Percentiles rank a stretch among this genome's conserved stretches.
Conservation (phyloP, 306 rosid species). For the Rosa rugosa region DNA sequence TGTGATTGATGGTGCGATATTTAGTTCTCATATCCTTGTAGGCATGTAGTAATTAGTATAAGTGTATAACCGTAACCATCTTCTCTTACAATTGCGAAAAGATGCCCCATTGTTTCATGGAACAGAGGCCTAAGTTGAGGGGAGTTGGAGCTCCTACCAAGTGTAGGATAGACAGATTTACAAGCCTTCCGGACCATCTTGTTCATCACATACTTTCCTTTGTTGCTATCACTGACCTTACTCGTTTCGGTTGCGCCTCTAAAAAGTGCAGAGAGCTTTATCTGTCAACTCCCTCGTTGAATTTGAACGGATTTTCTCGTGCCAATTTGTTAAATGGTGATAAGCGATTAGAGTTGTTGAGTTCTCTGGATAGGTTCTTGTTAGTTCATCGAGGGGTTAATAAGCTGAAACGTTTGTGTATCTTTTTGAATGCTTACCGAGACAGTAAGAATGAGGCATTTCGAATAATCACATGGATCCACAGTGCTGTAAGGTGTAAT, state of each 20-base stretch:
- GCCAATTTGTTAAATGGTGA: too few relatives aligned
- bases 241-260: neutral
- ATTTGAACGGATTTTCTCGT: neutral
- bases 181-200: conserved; percentile 4
- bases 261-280: neutral
- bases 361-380: neutral
- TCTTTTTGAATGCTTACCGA: neutral
- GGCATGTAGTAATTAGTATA: too few relatives aligned
- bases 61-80: too few relatives aligned
- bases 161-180: neutral
- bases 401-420: neutral
- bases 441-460: neutral
- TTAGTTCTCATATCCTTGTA: too few relatives aligned
- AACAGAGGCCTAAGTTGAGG: neutral
- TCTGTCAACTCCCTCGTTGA: neutral
- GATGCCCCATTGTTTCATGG: neutral
- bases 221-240: neutral
- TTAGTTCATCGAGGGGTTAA: neutral
- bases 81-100: too few relatives aligned
- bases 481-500: conserved; percentile 4
- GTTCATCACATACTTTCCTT: conserved; percentile 8
- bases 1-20: neutral
- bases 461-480: neutral
- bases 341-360: neutral
- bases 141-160: too few relatives aligned